These are phyloP conservation scores for Monilinia aucupariae DNA, from an alignment of 2,329 filamentous ascomycete species.

Conservation along the genomic window DNA sequence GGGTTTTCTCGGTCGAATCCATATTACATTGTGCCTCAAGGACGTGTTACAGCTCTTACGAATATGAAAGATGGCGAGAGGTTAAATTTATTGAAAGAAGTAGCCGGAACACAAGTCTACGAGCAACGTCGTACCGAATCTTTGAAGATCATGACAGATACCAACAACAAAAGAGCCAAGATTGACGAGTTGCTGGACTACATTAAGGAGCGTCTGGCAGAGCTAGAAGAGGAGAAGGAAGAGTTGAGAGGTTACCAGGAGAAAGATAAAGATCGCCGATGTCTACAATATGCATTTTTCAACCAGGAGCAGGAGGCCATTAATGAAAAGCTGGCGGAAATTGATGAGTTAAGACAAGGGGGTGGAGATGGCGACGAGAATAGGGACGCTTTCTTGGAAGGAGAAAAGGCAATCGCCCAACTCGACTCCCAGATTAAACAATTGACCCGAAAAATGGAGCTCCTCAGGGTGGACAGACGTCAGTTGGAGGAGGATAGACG, in stretches of 20 bases:
- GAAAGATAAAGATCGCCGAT: constrained; percentile 85
- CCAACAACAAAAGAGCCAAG: constrained; percentile 87
- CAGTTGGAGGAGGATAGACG: constrained; percentile 88
- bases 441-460: constrained; percentile 74
- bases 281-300: constrained; percentile 91
- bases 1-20: constrained; percentile 96
- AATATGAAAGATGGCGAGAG: constrained; percentile 98
- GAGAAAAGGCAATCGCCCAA: constrained; percentile 71
- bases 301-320: constrained; percentile 81
- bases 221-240: constrained; percentile 95
- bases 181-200: constrained; percentile 90
- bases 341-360: constrained; percentile 75
- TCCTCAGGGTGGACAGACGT: constrained; percentile 75
- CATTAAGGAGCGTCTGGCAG: constrained; percentile 81
- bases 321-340: constrained; percentile 68
- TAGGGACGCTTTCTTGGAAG: constrained; percentile 67
- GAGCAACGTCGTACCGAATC: constrained; percentile 87
- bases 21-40: constrained; percentile 98
- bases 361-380: constrained; percentile 82
- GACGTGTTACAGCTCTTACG: constrained; percentile 88
- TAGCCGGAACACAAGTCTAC: constrained; percentile 97
- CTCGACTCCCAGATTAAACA: constrained; percentile 76
- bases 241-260: constrained; percentile 91
- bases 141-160: constrained; percentile 94
- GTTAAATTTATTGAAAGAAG: constrained; percentile 86